Base-by-base conservation (phyloP, 495 filamentous ascomycete species). In the Penicillium pulvis region DNA sequence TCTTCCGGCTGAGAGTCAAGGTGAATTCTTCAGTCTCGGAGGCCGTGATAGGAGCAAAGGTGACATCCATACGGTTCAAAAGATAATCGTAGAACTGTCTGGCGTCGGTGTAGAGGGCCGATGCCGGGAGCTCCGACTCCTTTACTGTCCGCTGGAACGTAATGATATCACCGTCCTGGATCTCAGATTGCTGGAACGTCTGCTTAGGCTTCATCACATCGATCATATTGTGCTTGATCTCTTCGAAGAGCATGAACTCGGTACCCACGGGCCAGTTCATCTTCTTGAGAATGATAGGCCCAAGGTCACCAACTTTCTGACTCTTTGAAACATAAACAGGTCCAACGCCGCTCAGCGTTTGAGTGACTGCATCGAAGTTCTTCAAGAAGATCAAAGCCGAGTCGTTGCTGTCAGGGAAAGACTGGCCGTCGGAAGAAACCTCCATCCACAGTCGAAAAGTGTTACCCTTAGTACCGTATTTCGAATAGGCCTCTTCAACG, bases 191-290 rank as follows among this genome's bases (percentile, higher is more conserved):
- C 48, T 90, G 87, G 57, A 99, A 83, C 0, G 91, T 89, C 65
- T 90, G 83, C 70, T 96, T 98, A 1, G 87, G 85, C 70, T 97
- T 97, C 81, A 98, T 91, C 12, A 83, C 78, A 62, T 99, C 94
- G 64, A 99, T 96, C 93, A 98, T 98, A 50, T 84, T 87, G 39
- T 92, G 91, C 71, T 97, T 98, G 75, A 99, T 98, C 72, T 99
- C 94, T 81, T 98, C 93, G 72, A 84, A 97, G n/a, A 97, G 81
- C 47, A 79, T 70, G 47, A 88, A 78, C 57, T 87, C 74, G 0
- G 83, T 81, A 10, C 81, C 81, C 7, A 73, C 62, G n/a, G 87
- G 82, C 94, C 95, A 99, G 23, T 84, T 81, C 93, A 97, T 97
- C 66, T 85, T 82, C 66, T 90, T 85, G 39, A 88, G 77, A 55